Evolutionary conservation across 805 yeast genomes (phyloP).

Genomic region (Candida broadrunensis): DNA sequence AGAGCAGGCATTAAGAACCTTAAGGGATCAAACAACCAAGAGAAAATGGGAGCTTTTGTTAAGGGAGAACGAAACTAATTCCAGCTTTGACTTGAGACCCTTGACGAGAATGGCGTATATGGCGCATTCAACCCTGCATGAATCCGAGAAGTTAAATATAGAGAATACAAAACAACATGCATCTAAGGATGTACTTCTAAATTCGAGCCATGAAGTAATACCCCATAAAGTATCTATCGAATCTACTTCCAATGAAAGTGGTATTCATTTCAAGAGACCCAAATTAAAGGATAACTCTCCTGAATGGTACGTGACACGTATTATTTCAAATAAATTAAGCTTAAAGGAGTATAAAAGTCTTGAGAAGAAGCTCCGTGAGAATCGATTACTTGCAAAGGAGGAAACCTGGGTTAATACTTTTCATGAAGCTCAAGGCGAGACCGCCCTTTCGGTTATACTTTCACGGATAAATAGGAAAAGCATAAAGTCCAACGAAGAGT

Average conservation of each 20-base stretch:
- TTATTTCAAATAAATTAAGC: slow-evolving; percentile 31
- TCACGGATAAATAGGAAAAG: slow-evolving; percentile 38
- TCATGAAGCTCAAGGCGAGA: slow-evolving; percentile 41
- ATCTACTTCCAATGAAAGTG: background rate
- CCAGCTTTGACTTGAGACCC: slow-evolving; percentile 30
- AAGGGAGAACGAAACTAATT: slow-evolving; percentile 38
- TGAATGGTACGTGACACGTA: slow-evolving; percentile 37
- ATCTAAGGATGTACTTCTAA: background rate
- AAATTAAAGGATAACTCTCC: slow-evolving; percentile 38
- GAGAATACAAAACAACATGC: background rate
- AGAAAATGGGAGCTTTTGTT: slow-evolving; percentile 44
- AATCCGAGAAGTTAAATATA: background rate
- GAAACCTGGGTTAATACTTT: slow-evolving; percentile 30
- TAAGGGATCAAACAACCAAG: slow-evolving; percentile 29
- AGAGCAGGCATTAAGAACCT: slow-evolving; percentile 27
- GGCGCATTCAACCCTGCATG: background rate
- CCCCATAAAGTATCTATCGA: background rate
- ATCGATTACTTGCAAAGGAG: slow-evolving; percentile 15
- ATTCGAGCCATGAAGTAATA: background rate
- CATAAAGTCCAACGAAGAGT: slow-evolving; percentile 43
- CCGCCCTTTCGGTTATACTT: slow-evolving; percentile 38
- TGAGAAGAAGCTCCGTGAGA: slow-evolving; percentile 28
- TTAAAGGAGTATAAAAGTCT: slow-evolving; percentile 32
- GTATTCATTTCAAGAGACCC: slow-evolving; percentile 8
- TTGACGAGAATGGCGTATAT: slow-evolving; percentile 8